These are phyloP conservation scores for Chlorella ohadii DNA, from an alignment of 139 green algal species.

Conservation along the genomic window DNA sequence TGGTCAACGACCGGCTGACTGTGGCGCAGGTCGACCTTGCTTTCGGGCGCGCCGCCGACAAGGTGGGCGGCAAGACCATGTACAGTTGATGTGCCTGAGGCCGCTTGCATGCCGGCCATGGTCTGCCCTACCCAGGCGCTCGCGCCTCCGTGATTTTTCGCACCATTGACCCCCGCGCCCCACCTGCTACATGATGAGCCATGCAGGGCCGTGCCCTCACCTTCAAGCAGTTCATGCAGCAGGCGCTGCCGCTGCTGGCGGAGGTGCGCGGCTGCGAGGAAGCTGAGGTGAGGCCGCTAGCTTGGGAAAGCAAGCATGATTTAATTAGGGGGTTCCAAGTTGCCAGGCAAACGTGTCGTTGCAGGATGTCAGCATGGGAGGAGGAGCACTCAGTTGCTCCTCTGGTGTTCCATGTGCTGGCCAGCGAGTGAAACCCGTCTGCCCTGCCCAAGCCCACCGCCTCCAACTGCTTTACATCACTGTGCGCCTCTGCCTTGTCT, in stretches of 20 bases:
- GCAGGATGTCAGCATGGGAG: too few relatives aligned
- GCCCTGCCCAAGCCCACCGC: too few relatives aligned
- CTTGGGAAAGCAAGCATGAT: too few relatives aligned
- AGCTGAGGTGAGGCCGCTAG: background rate
- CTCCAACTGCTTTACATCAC: too few relatives aligned
- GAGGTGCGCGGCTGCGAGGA: slow-evolving; percentile 6
- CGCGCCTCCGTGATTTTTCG: too few relatives aligned
- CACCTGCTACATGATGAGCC: background rate
- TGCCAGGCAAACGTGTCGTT: too few relatives aligned
- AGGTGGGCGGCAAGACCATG: background rate
- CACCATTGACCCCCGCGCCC: background rate
- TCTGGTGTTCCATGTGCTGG: too few relatives aligned
- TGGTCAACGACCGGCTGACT: background rate
- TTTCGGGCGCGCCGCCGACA: background rate
- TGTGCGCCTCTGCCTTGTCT: too few relatives aligned
- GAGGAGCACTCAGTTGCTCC: too few relatives aligned
- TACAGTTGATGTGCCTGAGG: background rate
- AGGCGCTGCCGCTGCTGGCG: slow-evolving; percentile 24
- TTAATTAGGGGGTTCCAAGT: too few relatives aligned
- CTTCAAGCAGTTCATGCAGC: slow-evolving; percentile 28
- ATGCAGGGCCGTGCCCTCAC: slow-evolving; percentile 4
- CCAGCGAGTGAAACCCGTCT: too few relatives aligned
- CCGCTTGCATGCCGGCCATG: background rate
- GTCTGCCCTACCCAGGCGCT: too few relatives aligned
- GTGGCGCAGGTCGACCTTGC: slow-evolving; percentile 16